A percentile compares a stretch with the other conserved stretches of the same genome.
These are phyloP conservation scores for Rubroboletus satanas DNA, from an alignment of 768 basidiomycete species.

Conservation along the genomic window DNA sequence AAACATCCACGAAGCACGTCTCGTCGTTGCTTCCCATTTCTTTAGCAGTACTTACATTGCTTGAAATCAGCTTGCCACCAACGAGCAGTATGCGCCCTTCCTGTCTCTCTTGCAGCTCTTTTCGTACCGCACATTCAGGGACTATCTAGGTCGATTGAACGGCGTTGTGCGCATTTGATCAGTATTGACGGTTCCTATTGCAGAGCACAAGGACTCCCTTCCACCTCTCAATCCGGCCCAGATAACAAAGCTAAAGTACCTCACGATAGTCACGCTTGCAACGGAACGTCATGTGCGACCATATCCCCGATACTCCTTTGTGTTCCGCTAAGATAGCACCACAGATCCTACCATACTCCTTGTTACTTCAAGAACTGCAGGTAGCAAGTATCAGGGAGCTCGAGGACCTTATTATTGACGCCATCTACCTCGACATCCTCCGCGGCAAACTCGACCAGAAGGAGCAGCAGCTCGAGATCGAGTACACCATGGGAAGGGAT, in stretches of 20 bases:
- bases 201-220: slow-evolving; percentile 63
- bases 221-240: slow-evolving; percentile 73
- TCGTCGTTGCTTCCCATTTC: neutral
- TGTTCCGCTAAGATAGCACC: neutral
- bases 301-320: neutral
- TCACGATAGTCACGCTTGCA: slow-evolving; percentile 85
- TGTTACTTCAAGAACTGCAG: slow-evolving; percentile 66
- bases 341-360: slow-evolving; percentile 79
- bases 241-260: slow-evolving; percentile 84
- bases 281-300: slow-evolving; percentile 65
- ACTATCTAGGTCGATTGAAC: slow-evolving; percentile 68
- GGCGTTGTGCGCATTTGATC: neutral
- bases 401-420: slow-evolving; percentile 96
- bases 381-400: slow-evolving; percentile 81
- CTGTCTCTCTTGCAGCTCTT: slow-evolving; percentile 77
- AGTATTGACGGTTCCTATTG: slow-evolving; percentile 3
- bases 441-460: slow-evolving; percentile 93
- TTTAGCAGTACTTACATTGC: neutral
- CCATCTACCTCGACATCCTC: slow-evolving; percentile 88
- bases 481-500: slow-evolving; percentile 91
- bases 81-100: slow-evolving; percentile 59
- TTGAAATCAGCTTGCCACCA: slow-evolving; percentile 56
- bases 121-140: slow-evolving; percentile 81
- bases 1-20: slow-evolving; percentile 77
- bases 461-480: slow-evolving; percentile 82